Evolutionary conservation across 805 yeast genomes (phyloP), one percentile per base, ranked within the genome.

Genomic region (Monosporozyma unispora): DNA sequence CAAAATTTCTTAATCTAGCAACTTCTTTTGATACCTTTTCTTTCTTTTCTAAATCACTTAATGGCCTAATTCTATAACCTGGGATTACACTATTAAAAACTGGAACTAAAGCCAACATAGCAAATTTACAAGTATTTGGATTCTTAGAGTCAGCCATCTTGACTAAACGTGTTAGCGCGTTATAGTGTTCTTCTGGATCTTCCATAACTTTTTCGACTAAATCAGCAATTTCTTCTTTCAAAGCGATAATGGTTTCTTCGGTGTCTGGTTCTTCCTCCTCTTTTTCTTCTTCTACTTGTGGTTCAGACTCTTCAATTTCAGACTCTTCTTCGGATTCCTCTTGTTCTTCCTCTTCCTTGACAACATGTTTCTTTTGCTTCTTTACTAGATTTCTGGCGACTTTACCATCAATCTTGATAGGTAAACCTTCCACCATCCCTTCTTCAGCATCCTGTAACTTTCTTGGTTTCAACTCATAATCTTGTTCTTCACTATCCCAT

Each of bases 71-170:
- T 52, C 82, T 78, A 67, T 91, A 91, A 7, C 93, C 83, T 1
- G 99, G 99, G 1, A 93, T 81, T 44, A 93, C 77, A 49, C 84
- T 77, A 58, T 87, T 87, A 74, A 87, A 87, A 3, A 88, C 86
- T 0, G 95, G 87, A 2, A 88, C 83, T 52, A 90, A 74, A 0
- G 98, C 83, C 53, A 88, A 70, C 52, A 89, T 70, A 0, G 96
- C 77, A 48, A 89, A 72, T 65, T 85, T 84, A 35, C 81, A 70
- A 2, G 86, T 81, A 59, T 76, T 83, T 49, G 78, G 71, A 56
- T 84, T 81, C 56, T 75, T 77, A 1, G 93, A 82, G 50, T 71
- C 75, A 0, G 87, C 74, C 88, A 85, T 84, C 56, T 76, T 79
- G 48, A 86, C 70, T 46, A 86, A 72, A 61, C 90, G 78, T 2